Conservation (phyloP, 129 eudicot genomes). For the carrot (Daucus carota) region DH1_v3.0 NC_030381.2:41866001-41866500, state of each 20-base stretch:
- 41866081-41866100: not conserved
- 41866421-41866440: constrained; percentile 77
- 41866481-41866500: not conserved
- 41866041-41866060: not conserved
- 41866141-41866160: constrained; percentile 85
- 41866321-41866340: constrained; percentile 98
- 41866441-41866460: not conserved
- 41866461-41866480: not conserved
- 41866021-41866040: not conserved
- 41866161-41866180: not conserved
- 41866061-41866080: not conserved
- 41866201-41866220: constrained; percentile 1
- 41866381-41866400: constrained; percentile 67
- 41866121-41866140: constrained; percentile 76
- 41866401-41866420: constrained; percentile 83
- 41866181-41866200: not conserved
- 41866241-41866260: constrained; percentile 62
- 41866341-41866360: constrained; percentile 71
- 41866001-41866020: not conserved
- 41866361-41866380: constrained; percentile 76
- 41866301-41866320: constrained; percentile 88
- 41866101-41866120: not conserved
- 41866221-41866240: constrained; percentile 11
- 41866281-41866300: constrained; percentile 72
- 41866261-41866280: constrained; percentile 64